Evolutionary conservation across 495 filamentous ascomycete genomes (phyloP), one percentile per base, ranked within the genome.

Genomic region (Talaromyces adpressus): DNA sequence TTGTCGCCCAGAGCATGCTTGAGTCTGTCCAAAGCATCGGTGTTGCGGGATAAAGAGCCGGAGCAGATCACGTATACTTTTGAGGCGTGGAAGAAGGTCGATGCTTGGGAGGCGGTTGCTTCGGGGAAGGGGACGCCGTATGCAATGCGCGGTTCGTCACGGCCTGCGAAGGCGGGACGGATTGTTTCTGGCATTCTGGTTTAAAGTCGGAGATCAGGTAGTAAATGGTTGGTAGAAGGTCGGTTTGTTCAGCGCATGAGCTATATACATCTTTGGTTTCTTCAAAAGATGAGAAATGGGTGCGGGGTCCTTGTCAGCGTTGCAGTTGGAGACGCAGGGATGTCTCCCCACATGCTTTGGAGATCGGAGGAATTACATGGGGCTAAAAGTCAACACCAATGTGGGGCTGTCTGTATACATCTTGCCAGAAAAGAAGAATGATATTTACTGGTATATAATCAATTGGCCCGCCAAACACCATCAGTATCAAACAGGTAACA

Each of bases 61-160:
- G 86, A 89, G 30, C 81, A 81, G 18, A 90, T 82, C 51, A 89
- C 74, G 67, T 87, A 88, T 47, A 85, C 77, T 47, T 78, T 75
- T 16, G 71, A 75, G 34, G 83, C 82, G 6, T 79, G 32, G 65
- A 87, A 85, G 7, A 78, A 84, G 12, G 77, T 68, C 39, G 69
- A 59, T 29, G 83, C 73, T 67, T 86, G 84, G 54, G 77, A 74
- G 52, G 72, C 72, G 61, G 77, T 80, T 18, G 82, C 78, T 62
- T 77, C 70, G 20, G 78, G 75, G 67, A 82, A 86, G 20, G 79
- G 70, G n/a, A 82, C 68, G 36, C 82, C 82, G 63, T 82, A 78
- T 12, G 79, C 81, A 66, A 87, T 73, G 8, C 75, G 64, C 1
- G 79, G 79, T 2, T 70, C 68, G 6, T 74, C 64, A 14, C 75